phyloP scores from a whole-genome alignment of 768 basidiomycete species.

The Hydnum rufescens region DNA sequence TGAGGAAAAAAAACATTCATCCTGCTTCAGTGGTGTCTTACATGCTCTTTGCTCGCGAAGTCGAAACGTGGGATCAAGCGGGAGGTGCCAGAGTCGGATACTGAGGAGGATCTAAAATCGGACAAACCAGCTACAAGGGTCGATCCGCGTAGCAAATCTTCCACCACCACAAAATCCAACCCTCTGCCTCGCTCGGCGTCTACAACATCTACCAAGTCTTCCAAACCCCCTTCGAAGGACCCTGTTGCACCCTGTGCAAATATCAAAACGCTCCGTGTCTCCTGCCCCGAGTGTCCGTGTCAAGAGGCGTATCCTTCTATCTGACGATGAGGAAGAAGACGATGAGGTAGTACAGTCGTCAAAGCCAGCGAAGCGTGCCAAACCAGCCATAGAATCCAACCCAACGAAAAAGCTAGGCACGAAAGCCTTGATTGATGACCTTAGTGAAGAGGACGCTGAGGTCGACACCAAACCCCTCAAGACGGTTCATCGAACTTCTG shows the following conservation, averaged over 20 bases:
- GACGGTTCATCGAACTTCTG: no score
- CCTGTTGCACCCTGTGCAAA: background rate
- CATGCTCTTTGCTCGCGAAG: no score
- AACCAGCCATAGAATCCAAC: no score
- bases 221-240: background rate
- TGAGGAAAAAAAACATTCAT: no score
- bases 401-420: background rate
- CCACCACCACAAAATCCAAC: background rate
- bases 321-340: slow-evolving; percentile 19
- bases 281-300: slow-evolving; percentile 13
- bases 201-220: background rate
- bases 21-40: no score
- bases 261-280: background rate
- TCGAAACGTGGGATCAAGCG: no score
- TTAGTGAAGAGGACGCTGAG: background rate
- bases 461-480: background rate
- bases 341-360: no score
- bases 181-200: background rate
- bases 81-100: no score
- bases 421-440: background rate
- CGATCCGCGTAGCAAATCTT: background rate
- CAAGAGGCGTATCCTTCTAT: slow-evolving; percentile 18
- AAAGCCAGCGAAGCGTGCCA: no score
- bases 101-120: no score
- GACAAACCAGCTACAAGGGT: background rate